Base-by-base conservation (phyloP, 257 asterid species). In the Fraxinus pennsylvanica region DNA sequence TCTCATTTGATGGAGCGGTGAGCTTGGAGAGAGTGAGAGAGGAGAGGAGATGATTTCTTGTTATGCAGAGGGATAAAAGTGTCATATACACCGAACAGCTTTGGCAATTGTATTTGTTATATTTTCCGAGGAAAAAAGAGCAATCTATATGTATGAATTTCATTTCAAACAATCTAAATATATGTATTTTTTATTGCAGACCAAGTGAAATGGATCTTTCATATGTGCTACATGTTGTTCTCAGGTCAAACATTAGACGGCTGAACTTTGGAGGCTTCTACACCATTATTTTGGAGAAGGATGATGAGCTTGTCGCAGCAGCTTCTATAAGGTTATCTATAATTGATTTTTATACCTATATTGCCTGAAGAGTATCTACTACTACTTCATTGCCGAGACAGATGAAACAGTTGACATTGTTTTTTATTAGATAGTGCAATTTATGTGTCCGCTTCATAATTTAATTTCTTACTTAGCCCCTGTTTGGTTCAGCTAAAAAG, bases 241-340 rank as follows among this genome's bases (percentile, higher is more conserved):
- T 59, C 86, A 96, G 99, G 89, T 96, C 99, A 70, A 93, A 96
- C 82, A 86, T 96, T 78, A 92, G 82, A 85, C 90, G 99, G 86
- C 86, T 96, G 86, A 87, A 93, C 90, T 93, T 85, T 63, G 79
- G 74, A 61, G 92, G 97, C 33, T 96, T 96, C 88, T 92, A 76
- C 74, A 93, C 97, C 80, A 39, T 90, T 79, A 72, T 93, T 84
- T 88, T 96, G 67, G 97, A 96, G 91, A 96, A 88, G 90, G 93
- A 89, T 41, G 97, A 93, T 39, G 97, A 92, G 67, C 80, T 94
- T 81, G 89, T 92, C 21, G 74, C 97, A 3, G 97, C 90, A 27
- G 99, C 99, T 74, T 89, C 98, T 57, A 83, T 96, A 87, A 96
- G 99, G 99, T 96, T 79, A 67, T 74, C 47, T 82, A 13, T 14